A percentile compares a stretch with the other conserved stretches of the same genome.
phyloP scores from a whole-genome alignment of 1,284 basidiomycete genomes.

The Pterula multifida region DNA sequence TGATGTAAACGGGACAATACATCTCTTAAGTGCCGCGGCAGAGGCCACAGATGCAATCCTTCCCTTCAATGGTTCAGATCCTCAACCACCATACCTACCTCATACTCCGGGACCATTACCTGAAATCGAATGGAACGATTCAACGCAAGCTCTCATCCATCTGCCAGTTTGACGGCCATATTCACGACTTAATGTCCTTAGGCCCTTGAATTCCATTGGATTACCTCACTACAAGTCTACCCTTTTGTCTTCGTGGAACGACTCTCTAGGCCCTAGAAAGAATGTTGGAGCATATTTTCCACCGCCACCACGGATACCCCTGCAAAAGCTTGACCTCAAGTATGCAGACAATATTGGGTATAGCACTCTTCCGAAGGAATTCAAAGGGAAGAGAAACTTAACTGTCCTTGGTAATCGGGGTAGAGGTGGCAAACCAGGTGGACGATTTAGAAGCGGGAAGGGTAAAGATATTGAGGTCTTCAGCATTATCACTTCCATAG shows the following conservation, averaged over 20 bases:
- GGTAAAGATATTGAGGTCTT: slow-evolving; percentile 31
- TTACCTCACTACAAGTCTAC: slow-evolving; percentile 76
- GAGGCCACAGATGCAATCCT: slow-evolving; percentile 41
- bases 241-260: slow-evolving; percentile 69
- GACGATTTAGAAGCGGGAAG: slow-evolving; percentile 80
- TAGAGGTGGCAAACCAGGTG: slow-evolving; percentile 27
- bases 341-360: slow-evolving; percentile 85
- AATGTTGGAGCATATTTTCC: slow-evolving; percentile 31
- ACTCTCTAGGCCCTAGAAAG: slow-evolving; percentile 38
- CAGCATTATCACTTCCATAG: too few relatives aligned
- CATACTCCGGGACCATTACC: slow-evolving; percentile 62
- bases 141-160: slow-evolving; percentile 45
- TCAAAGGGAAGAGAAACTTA: slow-evolving; percentile 75
- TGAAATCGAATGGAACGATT: slow-evolving; percentile 70
- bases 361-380: slow-evolving; percentile 73
- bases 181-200: slow-evolving; percentile 17
- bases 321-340: slow-evolving; percentile 56
- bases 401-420: slow-evolving; percentile 31
- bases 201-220: slow-evolving; percentile 83
- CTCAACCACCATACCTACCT: slow-evolving; percentile 76
- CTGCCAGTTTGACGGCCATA: background rate
- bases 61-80: slow-evolving; percentile 84
- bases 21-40: slow-evolving; percentile 70
- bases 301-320: slow-evolving; percentile 75
- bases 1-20: slow-evolving; percentile 78